phyloP scores from a whole-genome alignment of 495 filamentous ascomycete species.

The Penicillium taxi region DNA sequence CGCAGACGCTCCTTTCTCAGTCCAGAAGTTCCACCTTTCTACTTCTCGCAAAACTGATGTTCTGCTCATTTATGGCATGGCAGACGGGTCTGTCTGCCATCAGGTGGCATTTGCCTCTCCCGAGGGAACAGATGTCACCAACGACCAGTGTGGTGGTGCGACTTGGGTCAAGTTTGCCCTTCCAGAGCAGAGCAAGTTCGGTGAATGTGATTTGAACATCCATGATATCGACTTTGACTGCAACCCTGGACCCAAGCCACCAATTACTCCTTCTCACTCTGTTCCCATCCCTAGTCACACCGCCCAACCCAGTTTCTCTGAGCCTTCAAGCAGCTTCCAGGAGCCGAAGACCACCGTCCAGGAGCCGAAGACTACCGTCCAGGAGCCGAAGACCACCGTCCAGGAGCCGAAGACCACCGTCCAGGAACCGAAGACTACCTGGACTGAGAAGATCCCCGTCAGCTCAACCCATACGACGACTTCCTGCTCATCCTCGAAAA shows the following conservation, averaged over 20 bases:
- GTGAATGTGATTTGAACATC: conserved; percentile 61
- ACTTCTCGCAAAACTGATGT: conserved; percentile 65
- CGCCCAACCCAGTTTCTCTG: too few relatives aligned
- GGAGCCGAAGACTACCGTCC: too few relatives aligned
- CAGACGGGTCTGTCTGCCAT: conserved; percentile 68
- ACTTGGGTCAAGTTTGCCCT: conserved; percentile 66
- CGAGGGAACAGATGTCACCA: conserved; percentile 58
- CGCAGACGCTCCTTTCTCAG: conserved; percentile 59
- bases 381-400: too few relatives aligned
- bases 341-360: too few relatives aligned
- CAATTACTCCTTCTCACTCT: conserved; percentile 4
- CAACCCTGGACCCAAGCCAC: conserved; percentile 34
- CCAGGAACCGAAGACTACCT: too few relatives aligned
- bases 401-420: too few relatives aligned
- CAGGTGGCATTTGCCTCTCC: conserved; percentile 56
- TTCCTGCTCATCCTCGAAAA: too few relatives aligned
- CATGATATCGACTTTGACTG: conserved; percentile 77
- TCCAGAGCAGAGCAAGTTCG: conserved; percentile 46
- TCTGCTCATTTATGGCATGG: conserved; percentile 76
- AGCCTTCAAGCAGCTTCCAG: too few relatives aligned
- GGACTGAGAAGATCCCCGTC: too few relatives aligned
- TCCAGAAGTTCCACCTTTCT: conserved; percentile 61
- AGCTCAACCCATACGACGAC: too few relatives aligned
- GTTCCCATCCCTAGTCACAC: neutral
- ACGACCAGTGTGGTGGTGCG: conserved; percentile 87